Evolutionary conservation across 2,329 filamentous ascomycete species (phyloP).

Genomic region (Cladosporium austrohemisphaericum): DNA sequence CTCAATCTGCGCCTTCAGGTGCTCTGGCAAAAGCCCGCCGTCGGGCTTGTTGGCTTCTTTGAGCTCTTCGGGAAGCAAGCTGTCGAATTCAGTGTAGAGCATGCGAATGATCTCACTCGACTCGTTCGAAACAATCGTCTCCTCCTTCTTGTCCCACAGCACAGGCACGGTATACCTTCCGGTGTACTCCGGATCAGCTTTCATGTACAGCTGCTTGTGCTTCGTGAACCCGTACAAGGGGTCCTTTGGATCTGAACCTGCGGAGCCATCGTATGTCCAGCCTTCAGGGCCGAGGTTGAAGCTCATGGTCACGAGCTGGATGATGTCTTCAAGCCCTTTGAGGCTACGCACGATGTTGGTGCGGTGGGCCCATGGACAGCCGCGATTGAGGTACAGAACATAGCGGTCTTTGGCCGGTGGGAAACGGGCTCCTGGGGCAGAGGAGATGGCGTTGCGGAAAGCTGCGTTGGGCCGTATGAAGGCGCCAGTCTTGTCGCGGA

Average conservation of each 20-base stretch:
- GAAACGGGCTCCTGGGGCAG: conserved; percentile 49
- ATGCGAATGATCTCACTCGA: conserved; percentile 87
- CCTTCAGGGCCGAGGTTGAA: conserved; percentile 47
- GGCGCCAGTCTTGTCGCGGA: conserved; percentile 35
- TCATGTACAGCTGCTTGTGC: conserved; percentile 70
- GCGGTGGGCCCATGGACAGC: conserved; percentile 62
- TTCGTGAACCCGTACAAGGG: conserved; percentile 63
- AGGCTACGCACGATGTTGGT: conserved; percentile 46
- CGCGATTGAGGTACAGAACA: conserved; percentile 56
- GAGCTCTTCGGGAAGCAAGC: conserved; percentile 47
- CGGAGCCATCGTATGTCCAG: conserved; percentile 67
- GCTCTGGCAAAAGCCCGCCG: conserved; percentile 64
- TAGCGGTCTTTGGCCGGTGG: conserved; percentile 59
- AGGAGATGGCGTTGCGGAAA: conserved; percentile 57
- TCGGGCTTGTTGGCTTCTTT: conserved; percentile 50
- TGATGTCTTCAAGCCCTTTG: conserved; percentile 49
- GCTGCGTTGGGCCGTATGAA: conserved; percentile 52
- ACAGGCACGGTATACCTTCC: conserved; percentile 81
- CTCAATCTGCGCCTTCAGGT: conserved; percentile 67
- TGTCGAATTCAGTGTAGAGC: conserved; percentile 76
- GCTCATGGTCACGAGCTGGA: conserved; percentile 47
- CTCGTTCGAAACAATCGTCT: conserved; percentile 81
- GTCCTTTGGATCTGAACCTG: conserved; percentile 54
- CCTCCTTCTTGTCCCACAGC: conserved; percentile 64
- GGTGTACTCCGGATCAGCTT: conserved; percentile 61